Base-by-base conservation (phyloP, 139 green algal genomes). In the Chlorella ohadii region DNA sequence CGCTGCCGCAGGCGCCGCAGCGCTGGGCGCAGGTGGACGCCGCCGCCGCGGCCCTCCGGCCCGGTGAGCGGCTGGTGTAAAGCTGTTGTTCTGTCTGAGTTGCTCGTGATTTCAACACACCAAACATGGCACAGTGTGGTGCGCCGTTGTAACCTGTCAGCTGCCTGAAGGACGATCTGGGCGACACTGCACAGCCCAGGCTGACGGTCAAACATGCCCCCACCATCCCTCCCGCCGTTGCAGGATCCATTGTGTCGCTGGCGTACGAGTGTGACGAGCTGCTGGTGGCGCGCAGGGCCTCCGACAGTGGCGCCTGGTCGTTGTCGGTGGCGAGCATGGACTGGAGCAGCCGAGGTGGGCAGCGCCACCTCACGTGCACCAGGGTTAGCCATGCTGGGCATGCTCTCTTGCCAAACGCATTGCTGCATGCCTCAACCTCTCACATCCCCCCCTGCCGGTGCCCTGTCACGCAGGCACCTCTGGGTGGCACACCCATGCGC, bases 181-280 rank as follows among this genome's bases (percentile, higher is more conserved):
- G n/a, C n/a, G n/a, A n/a, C n/a, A n/a, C n/a, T n/a, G n/a, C n/a
- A n/a, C n/a, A n/a, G n/a, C n/a, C n/a, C n/a, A n/a, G n/a, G n/a
- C n/a, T n/a, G n/a, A n/a, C n/a, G n/a, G n/a, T n/a, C 4, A 4
- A 25, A 57, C 39, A 33, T 38, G 39, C 70, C 31, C 38, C 70
- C 38, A 38, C 63, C 36, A 0, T 56, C 51, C 11, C 51, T 22
- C 15, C 51, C 51, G 19, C 51, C 51, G 22, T 3, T 11, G 36
- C 70, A 77, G 70, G 70, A 0, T 56, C 70, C 27, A 20, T 82
- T 13, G 76, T 82, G 59, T 63, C 76, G 15, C 36, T 82, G 27
- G 59, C 34, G 25, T 57, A 72, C 27, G 76, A 82, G 31, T 82
- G 76, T 28, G 76, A 82, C n/a, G 76, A 82, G 59, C 59, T 82